These are phyloP conservation scores for Emergomyces africanus DNA, from an alignment of 2,329 filamentous ascomycete genomes.

Conservation along the genomic window DNA sequence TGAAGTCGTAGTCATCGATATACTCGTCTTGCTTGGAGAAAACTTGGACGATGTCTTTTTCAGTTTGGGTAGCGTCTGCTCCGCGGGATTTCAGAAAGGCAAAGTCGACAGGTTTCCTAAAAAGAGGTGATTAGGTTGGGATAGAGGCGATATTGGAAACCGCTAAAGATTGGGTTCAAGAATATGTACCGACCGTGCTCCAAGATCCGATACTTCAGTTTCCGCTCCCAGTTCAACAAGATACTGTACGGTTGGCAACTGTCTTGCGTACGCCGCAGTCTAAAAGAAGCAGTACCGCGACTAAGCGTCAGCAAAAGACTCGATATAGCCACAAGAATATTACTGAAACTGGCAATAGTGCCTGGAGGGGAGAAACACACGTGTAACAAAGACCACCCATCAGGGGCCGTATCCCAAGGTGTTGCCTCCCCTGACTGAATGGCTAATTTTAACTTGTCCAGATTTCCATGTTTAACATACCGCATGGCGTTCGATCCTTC, in stretches of 20 bases:
- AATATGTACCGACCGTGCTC: slow-evolving; percentile 4
- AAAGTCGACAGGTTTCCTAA: slow-evolving; percentile 10
- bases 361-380: slow-evolving; percentile 1
- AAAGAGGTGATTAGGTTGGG: not conserved
- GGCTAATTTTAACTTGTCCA: slow-evolving; percentile 9
- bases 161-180: not conserved
- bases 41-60: slow-evolving; percentile 10
- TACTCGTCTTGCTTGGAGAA: slow-evolving; percentile 11
- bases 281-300: not conserved
- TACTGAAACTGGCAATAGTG: not conserved
- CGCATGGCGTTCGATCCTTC: slow-evolving; percentile 11
- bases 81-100: slow-evolving; percentile 9
- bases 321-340: not conserved
- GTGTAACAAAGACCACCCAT: slow-evolving; percentile 12
- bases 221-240: slow-evolving; percentile 8
- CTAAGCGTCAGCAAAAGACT: not conserved
- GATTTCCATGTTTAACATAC: slow-evolving; percentile 10
- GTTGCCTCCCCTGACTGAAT: slow-evolving; percentile 9
- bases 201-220: slow-evolving; percentile 9
- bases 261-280: slow-evolving; percentile 10
- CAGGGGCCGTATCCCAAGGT: slow-evolving; percentile 10
- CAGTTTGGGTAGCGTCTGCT: slow-evolving; percentile 5
- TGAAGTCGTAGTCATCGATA: slow-evolving; percentile 10
- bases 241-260: slow-evolving; percentile 10
- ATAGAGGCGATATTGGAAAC: not conserved